These are phyloP conservation scores for Fonsecaea multimorphosa DNA, from an alignment of 2,329 filamentous ascomycete genomes.

Conservation along the genomic window DNA sequence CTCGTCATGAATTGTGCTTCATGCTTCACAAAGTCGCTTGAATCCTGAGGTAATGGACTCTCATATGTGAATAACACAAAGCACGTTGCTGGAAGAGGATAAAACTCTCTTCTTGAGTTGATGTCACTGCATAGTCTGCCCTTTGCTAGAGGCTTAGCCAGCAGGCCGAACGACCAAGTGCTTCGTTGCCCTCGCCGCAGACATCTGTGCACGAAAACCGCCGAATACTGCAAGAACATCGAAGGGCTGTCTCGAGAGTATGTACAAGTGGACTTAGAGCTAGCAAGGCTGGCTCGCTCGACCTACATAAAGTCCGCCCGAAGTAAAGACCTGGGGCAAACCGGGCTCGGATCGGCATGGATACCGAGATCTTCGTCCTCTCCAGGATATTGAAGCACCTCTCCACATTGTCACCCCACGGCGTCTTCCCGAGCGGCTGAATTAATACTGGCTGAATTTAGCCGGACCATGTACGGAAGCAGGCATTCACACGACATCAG, in stretches of 20 bases:
- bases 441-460: constrained; percentile 17
- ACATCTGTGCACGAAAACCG: background rate
- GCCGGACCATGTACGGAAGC: constrained; percentile 8
- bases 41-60: background rate
- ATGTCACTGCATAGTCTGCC: background rate
- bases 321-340: background rate
- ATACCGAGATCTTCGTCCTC: background rate
- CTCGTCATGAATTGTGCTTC: background rate
- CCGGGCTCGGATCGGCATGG: background rate
- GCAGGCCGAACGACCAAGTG: background rate
- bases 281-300: background rate
- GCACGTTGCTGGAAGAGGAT: background rate
- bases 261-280: background rate
- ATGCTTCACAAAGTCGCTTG: background rate
- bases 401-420: constrained; percentile 19
- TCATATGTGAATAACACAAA: background rate
- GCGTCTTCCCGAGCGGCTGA: constrained; percentile 20
- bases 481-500: constrained; percentile 3
- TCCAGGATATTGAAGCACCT: background rate
- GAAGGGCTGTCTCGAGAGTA: background rate
- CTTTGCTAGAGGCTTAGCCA: background rate
- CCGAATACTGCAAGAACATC: background rate
- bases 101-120: background rate
- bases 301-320: background rate
- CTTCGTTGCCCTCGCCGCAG: background rate